Percentiles rank a stretch among this genome's conserved stretches.
phyloP scores from a whole-genome alignment of 2,329 filamentous ascomycete species.

The Venturia asperata region DNA sequence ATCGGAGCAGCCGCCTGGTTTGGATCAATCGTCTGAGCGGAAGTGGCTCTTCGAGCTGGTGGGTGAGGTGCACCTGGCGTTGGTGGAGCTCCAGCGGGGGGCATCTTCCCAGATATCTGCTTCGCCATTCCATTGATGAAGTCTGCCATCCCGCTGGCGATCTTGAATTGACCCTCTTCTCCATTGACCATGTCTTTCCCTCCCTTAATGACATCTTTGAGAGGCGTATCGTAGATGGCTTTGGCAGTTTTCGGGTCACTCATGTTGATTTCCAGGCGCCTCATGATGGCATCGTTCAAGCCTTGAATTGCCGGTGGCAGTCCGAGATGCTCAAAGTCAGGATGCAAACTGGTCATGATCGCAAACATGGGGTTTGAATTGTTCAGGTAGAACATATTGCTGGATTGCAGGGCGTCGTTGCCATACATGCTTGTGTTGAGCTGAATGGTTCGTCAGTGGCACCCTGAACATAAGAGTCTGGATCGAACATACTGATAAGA shows the following conservation, averaged over 20 bases:
- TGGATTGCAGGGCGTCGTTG: background rate
- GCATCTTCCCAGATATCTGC: background rate
- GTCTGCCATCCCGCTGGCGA: constrained; percentile 9
- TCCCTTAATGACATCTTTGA: background rate
- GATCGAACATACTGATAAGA: background rate
- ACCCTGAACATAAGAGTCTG: background rate
- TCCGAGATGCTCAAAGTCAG: background rate
- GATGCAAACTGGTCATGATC: background rate
- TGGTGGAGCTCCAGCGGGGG: background rate
- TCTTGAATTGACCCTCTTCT: background rate
- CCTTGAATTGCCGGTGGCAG: background rate
- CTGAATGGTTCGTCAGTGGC: background rate
- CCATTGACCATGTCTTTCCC: background rate
- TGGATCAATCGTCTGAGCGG: background rate
- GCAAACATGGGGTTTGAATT: constrained; percentile 12
- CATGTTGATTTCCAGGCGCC: constrained; percentile 12
- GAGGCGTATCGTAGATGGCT: background rate
- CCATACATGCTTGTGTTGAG: background rate
- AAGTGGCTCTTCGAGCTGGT: background rate
- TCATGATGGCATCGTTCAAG: constrained; percentile 9
- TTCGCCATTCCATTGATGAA: constrained; percentile 11
- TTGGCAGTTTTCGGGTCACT: constrained; percentile 5
- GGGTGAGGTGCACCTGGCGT: background rate
- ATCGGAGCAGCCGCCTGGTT: too few relatives aligned
- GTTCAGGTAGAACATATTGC: constrained; percentile 11